phyloP scores from a whole-genome alignment of 208 protist genomes.

The Herpetomonas samuelpessoai region DNA sequence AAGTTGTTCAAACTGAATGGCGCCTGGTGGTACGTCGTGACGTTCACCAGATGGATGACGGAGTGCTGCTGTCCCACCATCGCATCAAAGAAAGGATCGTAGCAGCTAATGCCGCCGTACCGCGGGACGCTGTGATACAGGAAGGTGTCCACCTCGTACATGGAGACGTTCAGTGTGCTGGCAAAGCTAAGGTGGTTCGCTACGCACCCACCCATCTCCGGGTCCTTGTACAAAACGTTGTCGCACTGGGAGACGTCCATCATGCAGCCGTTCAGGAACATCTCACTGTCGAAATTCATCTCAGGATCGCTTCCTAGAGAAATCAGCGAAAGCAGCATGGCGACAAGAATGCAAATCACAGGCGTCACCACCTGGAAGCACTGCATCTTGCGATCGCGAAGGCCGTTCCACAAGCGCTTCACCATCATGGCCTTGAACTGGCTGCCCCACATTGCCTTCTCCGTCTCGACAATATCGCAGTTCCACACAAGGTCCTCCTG shows the following conservation, averaged over 20 bases:
- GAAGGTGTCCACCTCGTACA: slow-evolving; percentile 28
- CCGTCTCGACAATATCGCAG: slow-evolving; percentile 9
- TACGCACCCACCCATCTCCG: slow-evolving; percentile 15
- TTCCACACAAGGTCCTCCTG: slow-evolving; percentile 26
- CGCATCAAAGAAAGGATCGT: slow-evolving; percentile 21
- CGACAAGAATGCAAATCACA: slow-evolving; percentile 34
- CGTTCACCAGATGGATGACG: slow-evolving; percentile 26
- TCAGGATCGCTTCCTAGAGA: slow-evolving; percentile 6
- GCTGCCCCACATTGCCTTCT: slow-evolving; percentile 1
- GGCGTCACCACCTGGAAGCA: slow-evolving; percentile 37
- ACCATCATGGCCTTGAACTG: slow-evolving; percentile 26
- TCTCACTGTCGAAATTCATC: slow-evolving; percentile 16
- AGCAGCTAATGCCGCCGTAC: slow-evolving; percentile 18
- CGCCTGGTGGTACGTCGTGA: slow-evolving; percentile 29
- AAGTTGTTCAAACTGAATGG: slow-evolving; percentile 20
- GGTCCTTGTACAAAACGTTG: slow-evolving; percentile 8
- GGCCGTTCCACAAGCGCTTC: slow-evolving; percentile 30
- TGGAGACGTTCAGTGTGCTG: slow-evolving; percentile 13
- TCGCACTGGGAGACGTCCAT: slow-evolving; percentile 32
- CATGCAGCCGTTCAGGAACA: slow-evolving; percentile 14
- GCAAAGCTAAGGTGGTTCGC: slow-evolving; percentile 10
- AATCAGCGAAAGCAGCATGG: slow-evolving; percentile 39
- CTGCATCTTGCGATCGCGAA: slow-evolving; percentile 29
- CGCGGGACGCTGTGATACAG: slow-evolving; percentile 10
- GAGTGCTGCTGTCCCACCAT: neutral